Evolutionary conservation across 2,329 filamentous ascomycete species (phyloP), one percentile per base, ranked within the genome.

Genomic region (Colletotrichum sp.): DNA sequence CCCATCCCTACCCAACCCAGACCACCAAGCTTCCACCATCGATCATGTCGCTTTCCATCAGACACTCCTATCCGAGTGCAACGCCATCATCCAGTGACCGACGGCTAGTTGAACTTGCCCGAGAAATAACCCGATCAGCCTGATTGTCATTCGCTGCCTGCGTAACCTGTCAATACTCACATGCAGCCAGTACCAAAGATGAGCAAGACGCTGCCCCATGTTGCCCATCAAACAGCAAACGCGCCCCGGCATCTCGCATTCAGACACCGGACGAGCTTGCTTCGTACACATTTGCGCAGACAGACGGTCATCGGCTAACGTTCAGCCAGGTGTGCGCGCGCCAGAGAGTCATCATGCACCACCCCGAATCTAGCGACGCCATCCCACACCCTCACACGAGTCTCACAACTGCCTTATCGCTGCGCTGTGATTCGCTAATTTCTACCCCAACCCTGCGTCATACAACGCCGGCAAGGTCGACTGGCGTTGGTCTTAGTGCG

Each of bases 321-420:
- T 39, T 28, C 32, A 44, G 55, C 62, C 72, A 55, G 26, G 55
- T 62, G 63, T 55, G 36, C 60, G 36, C 60, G 70, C 26, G 22
- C 44, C 36, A 39, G 44, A 72, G 64, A 68, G 64, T 76, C 70
- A 68, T 69, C 71, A 68, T 76, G 70, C 74, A 76, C 70, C 73
- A 73, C 28, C 64, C 64, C 34, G 48, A 62, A 68, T 66, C 48
- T 28, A 76, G 65, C 64, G 30, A 60, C 64, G 70, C 73, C 73
- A 57, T 75, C 59, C 62, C 64, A 68, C 74, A 74, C 48, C 64
- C 34, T 60, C 28, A 48, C 39, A 52, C n/a, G 28, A 24, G 70
- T 75, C 74, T 76, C 70, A 68, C 30, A 74, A 32, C 8, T 32
- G 36, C n/a, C 74, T 76, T 76, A 76, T 76, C 74, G 74, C 70